Base-by-base conservation (phyloP, 2,329 filamentous ascomycete species). In the Pseudocercospora musae region DNA sequence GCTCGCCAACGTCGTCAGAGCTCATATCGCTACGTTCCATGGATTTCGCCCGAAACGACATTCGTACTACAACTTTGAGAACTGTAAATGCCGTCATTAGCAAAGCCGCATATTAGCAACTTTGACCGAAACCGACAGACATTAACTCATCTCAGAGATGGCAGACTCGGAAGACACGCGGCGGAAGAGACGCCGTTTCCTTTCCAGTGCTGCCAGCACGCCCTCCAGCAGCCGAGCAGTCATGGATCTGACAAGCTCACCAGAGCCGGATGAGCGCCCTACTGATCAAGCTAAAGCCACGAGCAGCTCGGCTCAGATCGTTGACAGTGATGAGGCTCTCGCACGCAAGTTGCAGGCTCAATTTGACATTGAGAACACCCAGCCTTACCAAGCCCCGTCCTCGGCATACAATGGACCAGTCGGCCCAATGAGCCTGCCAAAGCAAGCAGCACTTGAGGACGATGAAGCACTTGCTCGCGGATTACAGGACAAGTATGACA, bases 121-220 rank as follows among this genome's bases (percentile, higher is more conserved):
- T 23, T 48, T 23, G 2, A 5, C 15, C 2, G n/a, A 4, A 37
- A 7, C 6, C 13, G 15, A 18, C n/a, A n/a, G 4, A 37, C 7
- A 40, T 40, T 4, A 13, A 8, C 2, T 48, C 13, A 2, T 18
- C 20, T 4, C 20, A 23, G 13, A 25, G 1, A 48, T 48, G 18
- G 20, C 44, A 48, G 62, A 64, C 18, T 25, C n/a, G 23, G 62
- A 60, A 18, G 58, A 59, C 2, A 15, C 46, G n/a, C 55, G 54
- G 18, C 59, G 55, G n/a, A 64, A 61, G 50, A 54, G 62, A 20
- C 58, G 62, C 18, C 58, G 55, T 55, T 29, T 61, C 21, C 50
- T 56, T 49, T 21, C 27, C 20, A 57, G 11, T 25, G 46, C 29
- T 20, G 15, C 5, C 29, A 18, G 15, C 23, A 23, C 58, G 25